A percentile compares a stretch with the other conserved stretches of the same genome.
phyloP scores from a whole-genome alignment of 164 flowering plant genomes.

The Stephania cephalantha region DNA sequence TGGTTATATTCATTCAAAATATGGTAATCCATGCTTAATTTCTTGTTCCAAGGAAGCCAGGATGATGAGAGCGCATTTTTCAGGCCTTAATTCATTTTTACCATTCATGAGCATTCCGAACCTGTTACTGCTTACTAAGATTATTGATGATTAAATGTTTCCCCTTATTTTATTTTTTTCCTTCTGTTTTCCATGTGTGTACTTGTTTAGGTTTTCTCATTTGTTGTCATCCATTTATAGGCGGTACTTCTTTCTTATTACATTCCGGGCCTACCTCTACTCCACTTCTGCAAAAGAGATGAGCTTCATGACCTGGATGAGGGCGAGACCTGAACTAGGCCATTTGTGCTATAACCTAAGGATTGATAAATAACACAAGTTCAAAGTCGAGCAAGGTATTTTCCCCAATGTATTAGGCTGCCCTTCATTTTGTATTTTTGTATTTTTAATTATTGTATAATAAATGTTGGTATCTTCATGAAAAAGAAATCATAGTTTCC shows the following conservation, averaged over 20 bases:
- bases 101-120: neutral
- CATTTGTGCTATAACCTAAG: slow-evolving; percentile 77
- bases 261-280: slow-evolving; percentile 81
- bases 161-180: neutral
- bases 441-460: neutral
- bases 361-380: slow-evolving; percentile 38
- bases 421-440: neutral
- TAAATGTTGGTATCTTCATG: neutral
- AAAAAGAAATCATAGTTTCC: neutral
- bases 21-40: neutral
- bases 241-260: slow-evolving; percentile 84
- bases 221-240: slow-evolving; percentile 35
- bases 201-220: neutral
- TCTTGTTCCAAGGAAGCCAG: neutral
- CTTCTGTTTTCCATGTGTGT: neutral
- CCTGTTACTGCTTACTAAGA: neutral
- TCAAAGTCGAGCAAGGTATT: neutral
- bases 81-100: neutral
- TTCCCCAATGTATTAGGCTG: neutral
- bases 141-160: neutral
- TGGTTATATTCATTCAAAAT: neutral
- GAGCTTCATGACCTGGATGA: slow-evolving; percentile 68
- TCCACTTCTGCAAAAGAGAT: slow-evolving; percentile 45
- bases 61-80: neutral
- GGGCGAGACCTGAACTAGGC: slow-evolving; percentile 82